These are phyloP conservation scores for Brachypodium distachyon DNA, from an alignment of 202 grass and related monocot genomes.

Conservation along the genomic window DNA sequence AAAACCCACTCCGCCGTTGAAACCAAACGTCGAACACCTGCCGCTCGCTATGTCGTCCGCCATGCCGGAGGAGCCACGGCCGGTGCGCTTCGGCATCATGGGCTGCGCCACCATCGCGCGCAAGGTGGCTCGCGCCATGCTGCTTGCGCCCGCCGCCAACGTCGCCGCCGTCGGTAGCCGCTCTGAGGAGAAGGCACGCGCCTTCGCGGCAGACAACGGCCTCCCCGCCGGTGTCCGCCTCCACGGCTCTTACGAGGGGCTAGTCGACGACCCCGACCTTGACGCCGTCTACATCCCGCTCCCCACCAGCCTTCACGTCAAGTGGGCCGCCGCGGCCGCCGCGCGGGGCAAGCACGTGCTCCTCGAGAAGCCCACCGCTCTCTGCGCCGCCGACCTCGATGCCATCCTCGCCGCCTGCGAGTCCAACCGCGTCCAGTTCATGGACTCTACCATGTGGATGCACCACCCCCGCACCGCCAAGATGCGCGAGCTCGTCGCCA, in stretches of 20 bases:
- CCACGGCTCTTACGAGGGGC: slow-evolving; percentile 59
- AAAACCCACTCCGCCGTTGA: not conserved
- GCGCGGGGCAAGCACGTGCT: slow-evolving; percentile 73
- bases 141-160: slow-evolving; percentile 32
- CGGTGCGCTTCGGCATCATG: slow-evolving; percentile 66
- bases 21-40: not conserved
- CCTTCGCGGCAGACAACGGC: slow-evolving; percentile 58
- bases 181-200: slow-evolving; percentile 52
- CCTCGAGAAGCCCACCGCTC: slow-evolving; percentile 79
- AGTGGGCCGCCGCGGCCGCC: slow-evolving; percentile 59
- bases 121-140: slow-evolving; percentile 68
- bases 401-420: slow-evolving; percentile 60
- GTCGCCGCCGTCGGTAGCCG: slow-evolving; percentile 66
- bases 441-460: slow-evolving; percentile 91
- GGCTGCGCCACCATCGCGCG: slow-evolving; percentile 74
- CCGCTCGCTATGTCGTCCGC: slow-evolving; percentile 13
- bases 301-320: slow-evolving; percentile 66
- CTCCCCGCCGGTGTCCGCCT: slow-evolving; percentile 27
- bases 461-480: slow-evolving; percentile 63
- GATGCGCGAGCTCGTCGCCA: slow-evolving; percentile 55
- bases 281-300: slow-evolving; percentile 78
- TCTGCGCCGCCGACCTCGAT: slow-evolving; percentile 64
- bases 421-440: slow-evolving; percentile 54
- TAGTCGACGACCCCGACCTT: slow-evolving; percentile 63
- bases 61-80: not conserved